phyloP scores from a whole-genome alignment of 257 asterid genomes.

The Nicotiana obtusifolia region DNA sequence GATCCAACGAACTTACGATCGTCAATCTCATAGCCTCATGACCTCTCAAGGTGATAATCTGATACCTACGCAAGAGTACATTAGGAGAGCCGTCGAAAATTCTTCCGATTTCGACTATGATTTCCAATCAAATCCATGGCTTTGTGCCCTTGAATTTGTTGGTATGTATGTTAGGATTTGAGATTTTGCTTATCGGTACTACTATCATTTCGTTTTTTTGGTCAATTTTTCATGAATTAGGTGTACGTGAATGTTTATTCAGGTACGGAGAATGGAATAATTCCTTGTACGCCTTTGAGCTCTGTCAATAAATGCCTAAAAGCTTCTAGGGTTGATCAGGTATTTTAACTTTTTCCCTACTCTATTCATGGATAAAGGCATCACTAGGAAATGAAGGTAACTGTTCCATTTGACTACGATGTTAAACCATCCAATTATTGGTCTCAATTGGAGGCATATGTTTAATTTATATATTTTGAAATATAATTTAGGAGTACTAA shows the following conservation, averaged over 20 bases:
- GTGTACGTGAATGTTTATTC: neutral
- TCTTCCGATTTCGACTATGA: conserved; percentile 66
- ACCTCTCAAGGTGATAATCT: conserved; percentile 11
- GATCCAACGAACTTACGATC: conserved; percentile 42
- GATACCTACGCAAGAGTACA: conserved; percentile 64
- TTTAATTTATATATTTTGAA: neutral
- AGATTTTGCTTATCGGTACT: neutral
- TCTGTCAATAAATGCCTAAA: conserved; percentile 47
- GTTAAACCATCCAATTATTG: neutral
- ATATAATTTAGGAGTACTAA: neutral
- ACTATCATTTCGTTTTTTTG: neutral
- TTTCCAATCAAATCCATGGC: conserved; percentile 59
- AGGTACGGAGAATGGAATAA: conserved; percentile 49
- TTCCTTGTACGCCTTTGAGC: conserved; percentile 50
- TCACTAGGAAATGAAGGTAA: neutral
- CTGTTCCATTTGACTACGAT: neutral
- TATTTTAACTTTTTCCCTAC: conserved; percentile 9
- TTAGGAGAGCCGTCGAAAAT: conserved; percentile 65
- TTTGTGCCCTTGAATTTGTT: conserved; percentile 60
- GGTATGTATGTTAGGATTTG: conserved; percentile 31
- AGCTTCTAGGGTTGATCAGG: conserved; percentile 53
- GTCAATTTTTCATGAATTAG: neutral
- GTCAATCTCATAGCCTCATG: conserved; percentile 18
- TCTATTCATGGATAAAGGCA: neutral
- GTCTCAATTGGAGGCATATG: neutral